These are phyloP conservation scores for Fusarium sp. DNA, from an alignment of 2,329 filamentous ascomycete genomes.

Conservation along the genomic window DNA sequence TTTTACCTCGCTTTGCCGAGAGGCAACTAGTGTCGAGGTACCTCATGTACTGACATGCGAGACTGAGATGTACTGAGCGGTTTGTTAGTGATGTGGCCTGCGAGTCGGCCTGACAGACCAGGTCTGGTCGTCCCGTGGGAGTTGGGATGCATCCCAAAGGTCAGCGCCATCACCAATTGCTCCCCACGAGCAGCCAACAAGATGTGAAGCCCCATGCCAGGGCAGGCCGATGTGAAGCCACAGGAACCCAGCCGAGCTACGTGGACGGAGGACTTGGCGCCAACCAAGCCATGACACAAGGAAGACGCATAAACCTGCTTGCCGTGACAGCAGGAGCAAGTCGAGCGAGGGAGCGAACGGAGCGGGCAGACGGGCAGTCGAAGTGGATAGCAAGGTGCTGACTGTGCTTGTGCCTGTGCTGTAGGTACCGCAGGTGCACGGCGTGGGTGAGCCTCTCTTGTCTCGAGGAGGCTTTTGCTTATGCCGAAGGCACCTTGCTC, in stretches of 20 bases:
- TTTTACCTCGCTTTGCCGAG: constrained; percentile 11
- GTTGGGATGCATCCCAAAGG: constrained; percentile 23
- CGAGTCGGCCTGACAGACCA: constrained; percentile 23
- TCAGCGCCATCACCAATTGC: constrained; percentile 19
- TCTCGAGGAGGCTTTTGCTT: constrained; percentile 22
- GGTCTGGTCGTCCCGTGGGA: constrained; percentile 21
- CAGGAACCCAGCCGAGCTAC: constrained; percentile 33
- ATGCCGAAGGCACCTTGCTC: constrained; percentile 33
- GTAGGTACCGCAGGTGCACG: constrained; percentile 22
- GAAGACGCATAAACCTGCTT: constrained; percentile 37
- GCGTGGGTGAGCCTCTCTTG: constrained; percentile 20
- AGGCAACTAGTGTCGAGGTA: constrained; percentile 31
- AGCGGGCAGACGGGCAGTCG: constrained; percentile 1
- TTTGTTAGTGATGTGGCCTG: constrained; percentile 33
- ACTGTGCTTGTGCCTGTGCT: constrained; percentile 27
- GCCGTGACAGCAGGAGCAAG: constrained; percentile 20
- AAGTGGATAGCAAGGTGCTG: neutral
- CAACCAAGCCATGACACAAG: constrained; percentile 30
- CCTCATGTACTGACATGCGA: constrained; percentile 15
- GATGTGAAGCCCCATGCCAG: constrained; percentile 19
- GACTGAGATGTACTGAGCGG: constrained; percentile 28
- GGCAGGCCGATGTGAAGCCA: constrained; percentile 19
- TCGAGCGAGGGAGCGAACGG: constrained; percentile 9
- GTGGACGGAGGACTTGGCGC: constrained; percentile 31
- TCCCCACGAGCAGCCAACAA: constrained; percentile 28